Percentiles rank a stretch among this genome's conserved stretches.
phyloP scores from a whole-genome alignment of 371 early-diverging fungal genomes.

The Lichtheimia ramosa region DNA sequence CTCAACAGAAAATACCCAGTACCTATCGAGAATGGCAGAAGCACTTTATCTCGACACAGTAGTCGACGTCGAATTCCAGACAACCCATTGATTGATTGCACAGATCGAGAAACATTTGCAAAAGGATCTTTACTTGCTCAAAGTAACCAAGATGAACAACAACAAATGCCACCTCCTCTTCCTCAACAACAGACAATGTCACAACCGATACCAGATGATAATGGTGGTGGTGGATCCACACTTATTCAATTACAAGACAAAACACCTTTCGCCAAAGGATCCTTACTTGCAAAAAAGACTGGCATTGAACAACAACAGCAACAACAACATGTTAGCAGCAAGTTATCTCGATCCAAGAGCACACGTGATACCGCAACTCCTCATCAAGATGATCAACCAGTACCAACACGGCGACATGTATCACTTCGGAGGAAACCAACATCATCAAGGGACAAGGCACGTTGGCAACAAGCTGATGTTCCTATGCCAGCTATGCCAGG shows the following conservation, averaged over 20 bases:
- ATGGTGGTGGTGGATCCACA: constrained; percentile 14
- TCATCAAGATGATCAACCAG: constrained; percentile 1
- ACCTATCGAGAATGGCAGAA: constrained; percentile 11
- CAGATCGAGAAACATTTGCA: constrained; percentile 22
- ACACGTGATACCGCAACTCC: constrained; percentile 22
- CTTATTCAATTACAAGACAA: constrained; percentile 45
- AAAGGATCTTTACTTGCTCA: constrained; percentile 38
- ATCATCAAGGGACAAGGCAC: constrained; percentile 6
- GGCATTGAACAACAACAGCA: background rate
- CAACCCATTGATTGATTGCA: constrained; percentile 23
- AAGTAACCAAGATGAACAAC: constrained; percentile 12
- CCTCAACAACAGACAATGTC: background rate
- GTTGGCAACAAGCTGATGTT: constrained; percentile 22
- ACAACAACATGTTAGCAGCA: background rate
- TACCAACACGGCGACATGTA: constrained; percentile 15
- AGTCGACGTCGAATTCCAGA: constrained; percentile 15
- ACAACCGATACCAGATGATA: too few species aligned
- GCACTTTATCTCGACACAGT: constrained; percentile 21
- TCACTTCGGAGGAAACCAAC: constrained; percentile 42
- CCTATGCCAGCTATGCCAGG: constrained; percentile 28
- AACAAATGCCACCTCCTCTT: background rate
- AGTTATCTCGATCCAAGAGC: constrained; percentile 37
- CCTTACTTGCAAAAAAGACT: constrained; percentile 24
- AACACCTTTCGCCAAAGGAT: constrained; percentile 41
- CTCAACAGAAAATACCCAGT: constrained; percentile 14